Base-by-base conservation (phyloP, 805 yeast species). In the Lipomyces mesembrius region DNA sequence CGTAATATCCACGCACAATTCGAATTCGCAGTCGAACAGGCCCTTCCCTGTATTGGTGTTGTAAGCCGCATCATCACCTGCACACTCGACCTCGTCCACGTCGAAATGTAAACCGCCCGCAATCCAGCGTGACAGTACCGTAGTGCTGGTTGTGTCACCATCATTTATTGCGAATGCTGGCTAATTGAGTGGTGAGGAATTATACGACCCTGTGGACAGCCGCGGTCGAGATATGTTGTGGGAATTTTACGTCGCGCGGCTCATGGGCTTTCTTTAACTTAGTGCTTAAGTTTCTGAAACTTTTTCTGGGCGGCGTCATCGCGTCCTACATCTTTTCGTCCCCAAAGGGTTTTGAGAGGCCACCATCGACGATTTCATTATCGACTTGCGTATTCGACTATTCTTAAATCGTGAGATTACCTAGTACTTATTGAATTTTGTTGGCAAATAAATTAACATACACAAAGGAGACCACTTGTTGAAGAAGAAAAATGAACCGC, bases 401-500 rank as follows among this genome's bases (percentile, higher is more conserved):
- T 29, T 12, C 34, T 37, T 5, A 37, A 37, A n/a, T 43, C 8
- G 49, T 43, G 20, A 43, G 49, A n/a, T 11, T 14, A 14, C 49
- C 22, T 43, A 1, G 14, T 4, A n/a, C 14, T 5, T 43, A 22
- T n/a, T 17, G 49, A 43, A 17, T 6, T 3, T n/a, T 43, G 2
- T 7, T 43, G 49, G 3, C 8, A 17, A 17, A 43, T 17, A 17
- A 43, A 8, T n/a, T 43, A 43, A 43, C 11, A 43, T 43, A 5
- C 22, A 2, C 49, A 43, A 43, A 43, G 49, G 2, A n/a, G 49
- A 17, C n/a, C 49, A 43, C 49, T 5, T 3, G 20, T 5, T 43
- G 32, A 29, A 43, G 32, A 53, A 6, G 27, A 17, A 61, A 29
- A 29, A 70, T 70, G 72, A 77, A 76, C 76, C 91, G 93, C 85